A percentile compares a stretch with the other conserved stretches of the same genome.
These are phyloP conservation scores for Clavulina sp. DNA, from an alignment of 768 basidiomycete genomes.

Conservation along the genomic window DNA sequence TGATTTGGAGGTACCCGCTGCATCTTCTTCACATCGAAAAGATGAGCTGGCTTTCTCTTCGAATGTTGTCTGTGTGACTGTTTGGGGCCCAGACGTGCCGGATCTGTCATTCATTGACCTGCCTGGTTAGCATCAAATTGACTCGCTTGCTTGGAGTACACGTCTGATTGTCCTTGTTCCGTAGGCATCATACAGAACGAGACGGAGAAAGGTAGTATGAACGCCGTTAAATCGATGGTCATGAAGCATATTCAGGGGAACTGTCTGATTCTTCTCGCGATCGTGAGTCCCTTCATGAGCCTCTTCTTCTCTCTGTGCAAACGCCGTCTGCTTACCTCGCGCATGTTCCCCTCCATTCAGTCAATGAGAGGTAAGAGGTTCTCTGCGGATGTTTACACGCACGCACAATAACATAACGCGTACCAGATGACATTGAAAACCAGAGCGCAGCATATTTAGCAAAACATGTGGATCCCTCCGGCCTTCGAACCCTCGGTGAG, in stretches of 20 bases:
- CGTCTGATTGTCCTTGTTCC: neutral
- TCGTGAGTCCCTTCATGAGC: neutral
- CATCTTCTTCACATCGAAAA: too few relatives aligned
- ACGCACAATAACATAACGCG: too few relatives aligned
- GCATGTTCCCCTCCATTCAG: conserved; percentile 18
- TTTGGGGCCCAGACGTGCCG: conserved; percentile 26
- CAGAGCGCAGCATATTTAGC: conserved; percentile 42
- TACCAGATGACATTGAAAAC: conserved; percentile 56
- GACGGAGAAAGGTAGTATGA: conserved; percentile 24
- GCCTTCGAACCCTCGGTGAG: conserved; percentile 45
- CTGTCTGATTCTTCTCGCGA: conserved; percentile 42
- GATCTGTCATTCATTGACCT: conserved; percentile 18
- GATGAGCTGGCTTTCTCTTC: conserved; percentile 28
- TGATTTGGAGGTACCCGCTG: neutral
- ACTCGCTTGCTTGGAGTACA: conserved; percentile 5
- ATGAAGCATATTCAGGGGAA: conserved; percentile 31
- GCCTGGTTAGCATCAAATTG: conserved; percentile 13
- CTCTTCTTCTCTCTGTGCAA: neutral
- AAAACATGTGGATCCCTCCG: conserved; percentile 31
- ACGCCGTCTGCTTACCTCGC: neutral
- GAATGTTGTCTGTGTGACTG: conserved; percentile 32
- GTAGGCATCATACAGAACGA: conserved; percentile 43
- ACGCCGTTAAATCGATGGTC: conserved; percentile 29
- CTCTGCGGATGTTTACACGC: conserved; percentile 21
- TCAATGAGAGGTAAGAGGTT: conserved; percentile 46